These are phyloP conservation scores for Luvunga scandens DNA, from an alignment of 345 rosid species.

Conservation along the genomic window DNA sequence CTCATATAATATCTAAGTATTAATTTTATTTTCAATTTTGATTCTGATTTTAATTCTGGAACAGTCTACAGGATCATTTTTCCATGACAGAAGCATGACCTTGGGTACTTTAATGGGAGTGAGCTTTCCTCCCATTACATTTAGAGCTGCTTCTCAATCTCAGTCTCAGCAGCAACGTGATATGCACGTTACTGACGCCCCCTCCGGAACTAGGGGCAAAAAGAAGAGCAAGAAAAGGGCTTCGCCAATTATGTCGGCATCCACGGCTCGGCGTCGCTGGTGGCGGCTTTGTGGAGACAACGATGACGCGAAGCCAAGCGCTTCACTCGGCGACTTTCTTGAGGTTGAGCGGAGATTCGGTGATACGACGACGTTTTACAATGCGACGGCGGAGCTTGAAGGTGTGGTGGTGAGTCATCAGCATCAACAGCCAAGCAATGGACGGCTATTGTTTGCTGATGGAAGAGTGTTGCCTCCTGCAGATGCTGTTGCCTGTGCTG, in stretches of 20 bases:
- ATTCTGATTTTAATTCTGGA: not conserved
- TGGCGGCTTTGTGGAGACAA: conserved; percentile 79
- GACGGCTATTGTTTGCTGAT: conserved; percentile 66
- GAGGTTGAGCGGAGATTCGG: conserved; percentile 91
- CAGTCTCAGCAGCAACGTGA: conserved; percentile 33
- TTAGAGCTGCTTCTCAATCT: conserved; percentile 49
- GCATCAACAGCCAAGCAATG: conserved; percentile 32
- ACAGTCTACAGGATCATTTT: conserved; percentile 93
- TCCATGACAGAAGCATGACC: conserved; percentile 93
- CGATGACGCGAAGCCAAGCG: conserved; percentile 53
- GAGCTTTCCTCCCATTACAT: conserved; percentile 62
- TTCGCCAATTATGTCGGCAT: conserved; percentile 21
- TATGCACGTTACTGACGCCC: conserved; percentile 11
- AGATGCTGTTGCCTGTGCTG: conserved; percentile 8
- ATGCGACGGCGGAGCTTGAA: conserved; percentile 57
- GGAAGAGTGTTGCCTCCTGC: conserved; percentile 87
- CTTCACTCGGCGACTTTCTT: conserved; percentile 82
- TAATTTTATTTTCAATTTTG: not conserved
- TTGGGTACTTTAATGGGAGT: conserved; percentile 93
- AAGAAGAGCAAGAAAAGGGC: conserved; percentile 26
- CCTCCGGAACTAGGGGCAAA: conserved; percentile 8
- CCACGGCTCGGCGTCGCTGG: conserved; percentile 54
- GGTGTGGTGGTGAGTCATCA: conserved; percentile 39
- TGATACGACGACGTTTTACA: conserved; percentile 51
- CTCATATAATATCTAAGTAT: too few relatives aligned